phyloP scores from a whole-genome alignment of 176 grass and related monocot species.

The Avena eriantha region DNA sequence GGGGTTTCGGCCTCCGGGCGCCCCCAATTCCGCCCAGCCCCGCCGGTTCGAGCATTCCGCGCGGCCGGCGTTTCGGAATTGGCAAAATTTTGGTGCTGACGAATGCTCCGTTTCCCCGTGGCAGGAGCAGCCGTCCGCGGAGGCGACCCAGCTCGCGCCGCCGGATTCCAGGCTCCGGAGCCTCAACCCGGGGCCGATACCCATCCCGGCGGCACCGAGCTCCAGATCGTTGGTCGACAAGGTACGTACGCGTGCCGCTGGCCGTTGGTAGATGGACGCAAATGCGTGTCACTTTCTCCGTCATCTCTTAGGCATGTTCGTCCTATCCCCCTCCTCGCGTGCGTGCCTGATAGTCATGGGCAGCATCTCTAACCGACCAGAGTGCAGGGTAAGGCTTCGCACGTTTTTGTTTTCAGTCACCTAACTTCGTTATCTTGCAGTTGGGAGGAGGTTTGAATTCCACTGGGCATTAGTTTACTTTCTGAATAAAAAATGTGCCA shows the following conservation, averaged over 20 bases:
- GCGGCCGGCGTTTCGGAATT: background rate
- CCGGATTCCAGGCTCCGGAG: conserved; percentile 47
- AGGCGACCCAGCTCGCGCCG: background rate
- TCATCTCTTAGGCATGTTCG: conserved; percentile 16
- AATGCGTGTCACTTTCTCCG: conserved; percentile 22
- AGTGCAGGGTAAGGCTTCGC: background rate
- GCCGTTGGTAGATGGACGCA: background rate
- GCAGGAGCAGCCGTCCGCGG: conserved; percentile 29
- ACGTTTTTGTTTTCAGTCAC: background rate
- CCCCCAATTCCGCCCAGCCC: background rate
- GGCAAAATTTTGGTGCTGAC: conserved; percentile 11
- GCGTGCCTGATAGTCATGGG: background rate
- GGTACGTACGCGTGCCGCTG: conserved; percentile 34
- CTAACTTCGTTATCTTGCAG: background rate
- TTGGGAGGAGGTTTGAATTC: conserved; percentile 31
- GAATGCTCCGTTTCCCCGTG: conserved; percentile 30
- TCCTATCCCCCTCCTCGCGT: background rate
- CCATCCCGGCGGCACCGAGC: conserved; percentile 47
- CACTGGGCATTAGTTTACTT: conserved; percentile 14
- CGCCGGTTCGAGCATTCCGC: conserved; percentile 4
- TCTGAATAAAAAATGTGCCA: background rate
- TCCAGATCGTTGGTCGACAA: conserved; percentile 45
- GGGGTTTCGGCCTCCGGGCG: background rate
- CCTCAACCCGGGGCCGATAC: conserved; percentile 45
- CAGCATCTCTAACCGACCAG: background rate